A percentile compares a stretch with the other conserved stretches of the same genome.
phyloP scores from a whole-genome alignment of 2,329 filamentous ascomycete genomes.

The Exophiala sp. region DNA sequence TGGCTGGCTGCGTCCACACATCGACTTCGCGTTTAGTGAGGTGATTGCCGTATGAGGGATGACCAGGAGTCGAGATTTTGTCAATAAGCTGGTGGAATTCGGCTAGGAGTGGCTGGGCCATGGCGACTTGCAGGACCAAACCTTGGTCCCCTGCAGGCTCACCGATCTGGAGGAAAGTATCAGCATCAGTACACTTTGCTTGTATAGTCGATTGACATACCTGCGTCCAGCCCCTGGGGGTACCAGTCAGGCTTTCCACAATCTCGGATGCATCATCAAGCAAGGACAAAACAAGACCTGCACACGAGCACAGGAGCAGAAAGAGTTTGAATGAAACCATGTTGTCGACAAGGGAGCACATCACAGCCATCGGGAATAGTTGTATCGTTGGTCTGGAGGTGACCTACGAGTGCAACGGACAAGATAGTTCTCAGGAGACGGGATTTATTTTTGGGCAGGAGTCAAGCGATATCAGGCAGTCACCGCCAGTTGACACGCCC shows the following conservation, averaged over 20 bases:
- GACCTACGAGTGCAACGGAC: no score
- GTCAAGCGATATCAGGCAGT: no score
- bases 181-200: not conserved
- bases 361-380: no score
- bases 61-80: constrained; percentile 59
- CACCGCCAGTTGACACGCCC: no score
- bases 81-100: constrained; percentile 58
- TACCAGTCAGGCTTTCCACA: constrained; percentile 35
- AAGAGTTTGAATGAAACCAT: not conserved
- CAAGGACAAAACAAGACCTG: not conserved
- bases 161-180: not conserved
- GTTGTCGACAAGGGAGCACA: not conserved
- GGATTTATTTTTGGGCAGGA: no score
- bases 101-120: constrained; percentile 47
- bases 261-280: constrained; percentile 24
- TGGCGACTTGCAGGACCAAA: constrained; percentile 49
- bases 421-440: no score
- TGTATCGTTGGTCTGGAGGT: no score
- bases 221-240: constrained; percentile 33
- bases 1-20: constrained; percentile 51
- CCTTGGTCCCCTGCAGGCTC: constrained; percentile 33
- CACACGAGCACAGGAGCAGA: not conserved
- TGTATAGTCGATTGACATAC: not conserved
- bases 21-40: constrained; percentile 60
- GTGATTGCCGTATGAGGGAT: constrained; percentile 59